Base-by-base conservation (phyloP, 2,329 filamentous ascomycete species). In the Phyllosticta ampelicida region DNA sequence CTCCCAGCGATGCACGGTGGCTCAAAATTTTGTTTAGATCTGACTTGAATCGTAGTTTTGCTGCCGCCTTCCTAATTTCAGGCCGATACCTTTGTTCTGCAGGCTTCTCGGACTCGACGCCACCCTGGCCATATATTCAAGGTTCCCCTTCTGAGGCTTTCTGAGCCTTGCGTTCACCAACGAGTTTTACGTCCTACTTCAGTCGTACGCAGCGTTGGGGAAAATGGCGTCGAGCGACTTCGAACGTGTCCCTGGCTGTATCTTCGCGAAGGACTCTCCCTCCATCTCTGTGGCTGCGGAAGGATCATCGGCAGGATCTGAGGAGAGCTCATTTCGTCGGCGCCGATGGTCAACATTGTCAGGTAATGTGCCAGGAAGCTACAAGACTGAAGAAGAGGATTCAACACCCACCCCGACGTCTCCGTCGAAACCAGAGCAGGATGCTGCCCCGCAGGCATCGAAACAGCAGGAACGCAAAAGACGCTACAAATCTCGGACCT, bases 401-500 rank as follows among this genome's bases (percentile, higher is more conserved):
- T 48, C 29, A 44, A 23, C 26, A 55, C 48, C 59, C 48, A 29
- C 54, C 56, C 23, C 53, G 53, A n/a, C 59, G 10, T 20, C 56
- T 53, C 23, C 16, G 9, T 56, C 6, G 5, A 16, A 44, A 6
- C 16, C 11, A 44, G 4, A 44, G 13, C 11, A n/a, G n/a, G 36
- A 44, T n/a, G 11, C 36, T 44, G 36, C 53, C 51, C 16, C 49
- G n/a, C 30, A 36, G 3, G 8, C 54, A 51, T 20, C 26, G 5
- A 48, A 65, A 20, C 19, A 30, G 23, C 49, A 48, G 53, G 9
- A 53, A 23, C 48, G 9, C 29, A 48, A 51, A 49, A 59, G 61
- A 28, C 80, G 82, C 61, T 92, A 89, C 70, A 81, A 82, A 44
- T 80, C 87, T 23, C 81, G 90, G 63, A 87, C 84, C 61, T 97